Conservation (phyloP, 2,329 filamentous ascomycete species). For the Gyromitra esculenta region DNA sequence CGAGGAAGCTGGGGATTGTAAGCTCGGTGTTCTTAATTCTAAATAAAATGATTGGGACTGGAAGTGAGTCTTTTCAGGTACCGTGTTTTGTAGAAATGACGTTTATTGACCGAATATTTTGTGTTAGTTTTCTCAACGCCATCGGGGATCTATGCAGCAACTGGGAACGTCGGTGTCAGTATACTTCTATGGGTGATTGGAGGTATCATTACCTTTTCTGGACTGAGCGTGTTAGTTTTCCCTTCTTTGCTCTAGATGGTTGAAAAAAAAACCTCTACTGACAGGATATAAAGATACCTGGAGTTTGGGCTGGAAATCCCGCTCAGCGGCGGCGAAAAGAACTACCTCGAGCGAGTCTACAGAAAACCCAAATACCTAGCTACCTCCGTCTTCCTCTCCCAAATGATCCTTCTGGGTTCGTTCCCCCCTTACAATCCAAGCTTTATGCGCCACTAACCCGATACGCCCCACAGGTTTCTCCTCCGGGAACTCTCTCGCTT, state of each 20-base stretch:
- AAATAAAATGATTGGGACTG: constrained; percentile 70
- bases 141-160: constrained; percentile 67
- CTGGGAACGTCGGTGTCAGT: constrained; percentile 67
- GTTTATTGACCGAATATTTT: background rate
- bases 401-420: constrained; percentile 67
- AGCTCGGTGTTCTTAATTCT: constrained; percentile 68
- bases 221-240: constrained; percentile 67
- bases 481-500: constrained; percentile 69
- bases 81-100: too few species aligned
- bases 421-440: background rate
- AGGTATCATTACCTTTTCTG: constrained; percentile 68
- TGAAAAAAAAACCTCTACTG: background rate
- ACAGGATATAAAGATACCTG: constrained; percentile 59
- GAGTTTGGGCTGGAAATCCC: constrained; percentile 70
- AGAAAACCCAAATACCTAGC: constrained; percentile 69
- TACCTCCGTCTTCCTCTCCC: constrained; percentile 69
- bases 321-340: constrained; percentile 72
- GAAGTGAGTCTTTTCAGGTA: constrained; percentile 62
- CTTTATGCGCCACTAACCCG: background rate
- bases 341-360: constrained; percentile 73
- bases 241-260: background rate
- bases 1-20: constrained; percentile 66
- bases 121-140: constrained; percentile 66
- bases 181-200: constrained; percentile 68
- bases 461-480: constrained; percentile 64